Evolutionary conservation across 352 stramenopile genomes (phyloP).

Genomic region (Phytophthora sp.): DNA sequence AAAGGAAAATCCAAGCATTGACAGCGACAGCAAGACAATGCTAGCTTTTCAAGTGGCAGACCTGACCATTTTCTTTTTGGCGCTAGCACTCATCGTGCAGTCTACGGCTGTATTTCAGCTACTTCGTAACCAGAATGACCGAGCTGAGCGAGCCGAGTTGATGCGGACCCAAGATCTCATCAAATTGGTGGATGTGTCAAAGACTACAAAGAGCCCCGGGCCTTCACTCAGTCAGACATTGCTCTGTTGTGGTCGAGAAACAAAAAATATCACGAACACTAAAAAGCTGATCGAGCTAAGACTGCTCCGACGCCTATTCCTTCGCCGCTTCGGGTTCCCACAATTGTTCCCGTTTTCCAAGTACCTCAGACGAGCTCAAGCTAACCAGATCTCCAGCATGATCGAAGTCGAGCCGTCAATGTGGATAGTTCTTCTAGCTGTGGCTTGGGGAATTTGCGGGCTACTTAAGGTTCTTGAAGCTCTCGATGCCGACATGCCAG

Average conservation of each 20-base stretch:
- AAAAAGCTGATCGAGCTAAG: constrained; percentile 36
- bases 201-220: background rate
- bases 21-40: constrained; percentile 41
- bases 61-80: constrained; percentile 58
- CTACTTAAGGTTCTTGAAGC: constrained; percentile 15
- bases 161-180: constrained; percentile 42
- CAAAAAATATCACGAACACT: constrained; percentile 15
- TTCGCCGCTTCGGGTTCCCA: constrained; percentile 44
- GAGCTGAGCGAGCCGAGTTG: constrained; percentile 46
- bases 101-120: constrained; percentile 46
- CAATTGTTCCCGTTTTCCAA: constrained; percentile 72
- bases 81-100: constrained; percentile 52
- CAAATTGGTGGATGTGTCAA: constrained; percentile 9
- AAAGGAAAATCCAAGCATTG: constrained; percentile 37
- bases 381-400: constrained; percentile 79
- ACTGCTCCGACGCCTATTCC: constrained; percentile 48
- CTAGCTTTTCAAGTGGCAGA: constrained; percentile 59
- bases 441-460: constrained; percentile 47
- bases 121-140: constrained; percentile 42
- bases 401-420: constrained; percentile 71
- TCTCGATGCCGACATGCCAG: constrained; percentile 12
- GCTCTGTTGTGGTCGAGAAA: constrained; percentile 10
- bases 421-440: constrained; percentile 55
- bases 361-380: constrained; percentile 69
- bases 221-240: constrained; percentile 13